phyloP scores from a whole-genome alignment of 2,329 filamentous ascomycete species.

The Zasmidium citrigriseum region DNA sequence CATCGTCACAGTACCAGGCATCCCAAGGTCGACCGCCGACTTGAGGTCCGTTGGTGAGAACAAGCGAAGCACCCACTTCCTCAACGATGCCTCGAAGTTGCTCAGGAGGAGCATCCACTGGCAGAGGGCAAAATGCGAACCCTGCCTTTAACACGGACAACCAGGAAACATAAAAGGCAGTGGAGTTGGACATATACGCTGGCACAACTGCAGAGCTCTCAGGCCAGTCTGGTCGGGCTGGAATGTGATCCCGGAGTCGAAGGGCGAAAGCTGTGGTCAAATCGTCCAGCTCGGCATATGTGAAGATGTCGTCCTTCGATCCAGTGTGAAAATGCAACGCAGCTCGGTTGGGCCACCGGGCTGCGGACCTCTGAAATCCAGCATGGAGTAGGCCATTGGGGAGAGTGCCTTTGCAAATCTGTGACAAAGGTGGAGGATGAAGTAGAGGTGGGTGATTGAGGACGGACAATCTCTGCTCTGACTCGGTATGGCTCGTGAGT shows the following conservation, averaged over 20 bases:
- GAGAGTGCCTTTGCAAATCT: neutral
- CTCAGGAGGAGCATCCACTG: slow-evolving; percentile 14
- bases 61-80: slow-evolving; percentile 13
- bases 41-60: slow-evolving; percentile 14
- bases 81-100: slow-evolving; percentile 16
- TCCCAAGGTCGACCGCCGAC: slow-evolving; percentile 16
- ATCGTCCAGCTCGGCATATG: slow-evolving; percentile 14
- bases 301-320: slow-evolving; percentile 7
- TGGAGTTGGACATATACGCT: slow-evolving; percentile 14
- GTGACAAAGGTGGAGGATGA: slow-evolving; percentile 4
- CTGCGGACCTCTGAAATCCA: slow-evolving; percentile 11
- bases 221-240: neutral
- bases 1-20: slow-evolving; percentile 20
- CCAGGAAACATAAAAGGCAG: slow-evolving; percentile 19
- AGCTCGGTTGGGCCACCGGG: slow-evolving; percentile 3
- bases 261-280: slow-evolving; percentile 13
- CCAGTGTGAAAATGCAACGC: slow-evolving; percentile 13
- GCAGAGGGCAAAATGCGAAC: slow-evolving; percentile 16
- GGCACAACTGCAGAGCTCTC: slow-evolving; percentile 7
- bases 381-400: slow-evolving; percentile 9
- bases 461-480: slow-evolving; percentile 3
- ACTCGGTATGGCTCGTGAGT: neutral
- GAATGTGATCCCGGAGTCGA: slow-evolving; percentile 2
- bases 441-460: slow-evolving; percentile 14
- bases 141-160: slow-evolving; percentile 18